Conservation (phyloP, 2,329 filamentous ascomycete genomes). For the Sarocladium oryzae region DNA sequence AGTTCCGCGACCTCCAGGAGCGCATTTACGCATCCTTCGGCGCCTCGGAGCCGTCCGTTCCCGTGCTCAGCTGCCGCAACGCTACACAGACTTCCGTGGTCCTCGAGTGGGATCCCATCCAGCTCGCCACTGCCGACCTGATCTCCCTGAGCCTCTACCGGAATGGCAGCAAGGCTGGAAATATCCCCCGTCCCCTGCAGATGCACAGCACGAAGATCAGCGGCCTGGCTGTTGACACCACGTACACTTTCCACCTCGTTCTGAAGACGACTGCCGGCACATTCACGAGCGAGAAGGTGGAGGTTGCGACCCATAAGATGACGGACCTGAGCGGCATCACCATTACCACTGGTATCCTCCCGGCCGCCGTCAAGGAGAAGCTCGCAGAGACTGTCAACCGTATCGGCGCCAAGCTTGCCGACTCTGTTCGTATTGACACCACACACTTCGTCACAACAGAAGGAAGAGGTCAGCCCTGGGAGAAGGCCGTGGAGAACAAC, state of each 20-base stretch:
- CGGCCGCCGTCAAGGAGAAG: constrained; percentile 63
- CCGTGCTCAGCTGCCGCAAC: constrained; percentile 85
- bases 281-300: constrained; percentile 73
- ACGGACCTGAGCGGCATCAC: constrained; percentile 94
- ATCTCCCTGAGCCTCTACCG: constrained; percentile 86
- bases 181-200: constrained; percentile 78
- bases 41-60: constrained; percentile 66
- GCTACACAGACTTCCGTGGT: constrained; percentile 98
- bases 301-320: constrained; percentile 95
- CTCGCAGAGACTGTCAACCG: constrained; percentile 71
- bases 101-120: constrained; percentile 94
- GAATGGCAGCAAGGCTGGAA: constrained; percentile 94
- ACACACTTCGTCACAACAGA: constrained; percentile 98
- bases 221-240: constrained; percentile 90
- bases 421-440: constrained; percentile 89
- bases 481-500: constrained; percentile 96
- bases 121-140: constrained; percentile 85
- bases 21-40: constrained; percentile 85
- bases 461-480: constrained; percentile 82
- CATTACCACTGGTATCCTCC: constrained; percentile 83
- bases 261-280: constrained; percentile 87
- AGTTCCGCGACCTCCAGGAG: constrained; percentile 81
- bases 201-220: constrained; percentile 96
- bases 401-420: constrained; percentile 88
- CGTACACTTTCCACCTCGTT: constrained; percentile 91